Evolutionary conservation across 805 yeast species (phyloP).

Genomic region (Candida namnaoensis): DNA sequence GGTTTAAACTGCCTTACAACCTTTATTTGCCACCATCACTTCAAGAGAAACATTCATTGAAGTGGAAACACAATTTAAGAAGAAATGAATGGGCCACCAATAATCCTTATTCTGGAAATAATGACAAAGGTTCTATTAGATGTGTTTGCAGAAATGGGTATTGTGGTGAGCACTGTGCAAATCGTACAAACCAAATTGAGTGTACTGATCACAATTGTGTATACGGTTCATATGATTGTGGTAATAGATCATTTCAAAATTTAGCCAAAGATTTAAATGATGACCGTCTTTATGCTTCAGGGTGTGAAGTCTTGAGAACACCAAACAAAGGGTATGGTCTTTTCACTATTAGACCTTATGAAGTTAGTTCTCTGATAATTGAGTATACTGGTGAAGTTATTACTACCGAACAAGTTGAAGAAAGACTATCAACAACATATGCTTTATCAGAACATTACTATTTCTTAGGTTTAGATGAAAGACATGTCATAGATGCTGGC

Average conservation of each 20-base stretch:
- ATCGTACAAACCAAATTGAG: constrained; percentile 22
- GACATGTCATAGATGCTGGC: constrained; percentile 35
- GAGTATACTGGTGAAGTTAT: constrained; percentile 45
- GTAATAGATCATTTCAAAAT: constrained; percentile 26
- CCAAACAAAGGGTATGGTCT: constrained; percentile 34
- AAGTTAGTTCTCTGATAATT: constrained; percentile 29
- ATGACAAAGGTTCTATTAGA: background rate
- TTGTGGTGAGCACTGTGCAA: constrained; percentile 27
- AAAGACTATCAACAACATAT: constrained; percentile 25
- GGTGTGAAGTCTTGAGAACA: constrained; percentile 25
- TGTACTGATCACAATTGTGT: constrained; percentile 24
- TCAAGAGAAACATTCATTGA: constrained; percentile 13
- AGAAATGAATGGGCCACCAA: constrained; percentile 10
- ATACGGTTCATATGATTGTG: constrained; percentile 22
- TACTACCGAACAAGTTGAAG: constrained; percentile 27
- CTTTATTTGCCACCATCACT: constrained; percentile 22
- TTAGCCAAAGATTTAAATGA: constrained; percentile 8
- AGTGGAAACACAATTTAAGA: constrained; percentile 19
- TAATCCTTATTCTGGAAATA: background rate
- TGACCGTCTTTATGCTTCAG: constrained; percentile 14
- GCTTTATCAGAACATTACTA: constrained; percentile 25
- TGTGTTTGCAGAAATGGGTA: constrained; percentile 13
- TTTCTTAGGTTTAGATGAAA: constrained; percentile 32
- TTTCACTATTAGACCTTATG: constrained; percentile 25
- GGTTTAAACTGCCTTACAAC: constrained; percentile 24